These are phyloP conservation scores for Xylariaceae sp. DNA, from an alignment of 2,329 filamentous ascomycete species.

Conservation along the genomic window DNA sequence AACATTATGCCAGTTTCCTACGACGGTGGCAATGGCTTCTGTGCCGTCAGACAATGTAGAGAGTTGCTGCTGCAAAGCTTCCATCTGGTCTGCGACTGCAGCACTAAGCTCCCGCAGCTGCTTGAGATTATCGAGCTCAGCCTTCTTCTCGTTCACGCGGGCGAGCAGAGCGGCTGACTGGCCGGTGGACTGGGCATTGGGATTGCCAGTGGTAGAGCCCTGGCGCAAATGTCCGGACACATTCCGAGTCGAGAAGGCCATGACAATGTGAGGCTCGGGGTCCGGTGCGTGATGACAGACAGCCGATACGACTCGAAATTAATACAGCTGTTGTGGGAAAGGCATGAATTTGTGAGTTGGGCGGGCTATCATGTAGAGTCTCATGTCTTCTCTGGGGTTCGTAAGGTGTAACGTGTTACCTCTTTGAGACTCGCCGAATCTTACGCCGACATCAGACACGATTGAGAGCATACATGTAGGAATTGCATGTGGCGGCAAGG, in stretches of 20 bases:
- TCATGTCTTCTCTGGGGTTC: neutral
- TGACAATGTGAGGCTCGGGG: constrained; percentile 23
- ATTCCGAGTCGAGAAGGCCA: constrained; percentile 55
- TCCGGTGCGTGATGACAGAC: neutral
- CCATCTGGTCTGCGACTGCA: constrained; percentile 76
- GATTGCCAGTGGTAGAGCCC: constrained; percentile 46
- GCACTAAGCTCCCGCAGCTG: constrained; percentile 76
- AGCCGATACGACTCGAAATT: neutral
- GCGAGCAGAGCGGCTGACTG: constrained; percentile 69
- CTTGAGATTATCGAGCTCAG: constrained; percentile 73
- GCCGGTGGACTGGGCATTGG: constrained; percentile 42
- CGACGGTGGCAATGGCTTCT: constrained; percentile 81
- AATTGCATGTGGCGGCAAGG: no score
- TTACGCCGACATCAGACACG: no score
- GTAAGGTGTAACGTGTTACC: no score
- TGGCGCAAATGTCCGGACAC: constrained; percentile 66
- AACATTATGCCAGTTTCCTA: constrained; percentile 86
- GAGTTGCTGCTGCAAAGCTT: constrained; percentile 73
- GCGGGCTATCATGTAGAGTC: no score
- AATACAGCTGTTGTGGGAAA: no score
- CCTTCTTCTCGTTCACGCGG: constrained; percentile 81
- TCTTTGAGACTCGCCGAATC: no score
- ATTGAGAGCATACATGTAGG: no score
- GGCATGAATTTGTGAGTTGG: no score
- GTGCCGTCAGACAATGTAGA: constrained; percentile 76